Percentiles rank a stretch among this genome's conserved stretches.
Conservation (phyloP, 345 rosid species). For the Gossypium herbaceum region DNA sequence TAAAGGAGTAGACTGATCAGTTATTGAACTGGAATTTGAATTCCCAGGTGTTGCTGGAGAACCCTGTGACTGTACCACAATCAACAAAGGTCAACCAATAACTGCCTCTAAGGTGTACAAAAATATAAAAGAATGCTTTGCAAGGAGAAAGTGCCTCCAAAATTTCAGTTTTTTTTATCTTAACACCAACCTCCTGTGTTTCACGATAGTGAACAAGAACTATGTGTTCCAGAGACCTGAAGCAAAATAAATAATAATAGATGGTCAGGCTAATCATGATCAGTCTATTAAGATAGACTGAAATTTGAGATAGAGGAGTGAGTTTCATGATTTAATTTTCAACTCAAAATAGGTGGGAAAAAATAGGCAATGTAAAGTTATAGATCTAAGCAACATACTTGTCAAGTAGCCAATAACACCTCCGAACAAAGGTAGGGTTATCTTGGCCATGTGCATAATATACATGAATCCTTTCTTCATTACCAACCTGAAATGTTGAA, state of each 20-base stretch:
- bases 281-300: background rate
- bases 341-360: slow-evolving; percentile 4
- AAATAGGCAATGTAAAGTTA: background rate
- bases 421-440: slow-evolving; percentile 86
- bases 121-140: slow-evolving; percentile 3
- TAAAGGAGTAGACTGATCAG: slow-evolving; percentile 54
- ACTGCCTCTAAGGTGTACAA: background rate
- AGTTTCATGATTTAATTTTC: background rate
- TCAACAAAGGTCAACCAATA: slow-evolving; percentile 12
- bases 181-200: slow-evolving; percentile 78
- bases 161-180: background rate
- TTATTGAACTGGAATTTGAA: slow-evolving; percentile 75
- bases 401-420: slow-evolving; percentile 99
- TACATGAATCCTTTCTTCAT: slow-evolving; percentile 96
- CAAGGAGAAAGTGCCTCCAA: background rate
- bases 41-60: slow-evolving; percentile 71
- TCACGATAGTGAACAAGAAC: slow-evolving; percentile 99
- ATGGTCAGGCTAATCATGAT: slow-evolving; percentile 9
- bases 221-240: slow-evolving; percentile 78
- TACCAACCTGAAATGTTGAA: slow-evolving; percentile 57
- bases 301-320: slow-evolving; percentile 5
- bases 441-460: slow-evolving; percentile 98
- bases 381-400: slow-evolving; percentile 52
- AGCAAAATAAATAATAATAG: slow-evolving; percentile 17
- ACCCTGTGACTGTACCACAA: slow-evolving; percentile 48